phyloP scores from a whole-genome alignment of 2,329 filamentous ascomycete genomes.

The Zasmidium citrigriseum region DNA sequence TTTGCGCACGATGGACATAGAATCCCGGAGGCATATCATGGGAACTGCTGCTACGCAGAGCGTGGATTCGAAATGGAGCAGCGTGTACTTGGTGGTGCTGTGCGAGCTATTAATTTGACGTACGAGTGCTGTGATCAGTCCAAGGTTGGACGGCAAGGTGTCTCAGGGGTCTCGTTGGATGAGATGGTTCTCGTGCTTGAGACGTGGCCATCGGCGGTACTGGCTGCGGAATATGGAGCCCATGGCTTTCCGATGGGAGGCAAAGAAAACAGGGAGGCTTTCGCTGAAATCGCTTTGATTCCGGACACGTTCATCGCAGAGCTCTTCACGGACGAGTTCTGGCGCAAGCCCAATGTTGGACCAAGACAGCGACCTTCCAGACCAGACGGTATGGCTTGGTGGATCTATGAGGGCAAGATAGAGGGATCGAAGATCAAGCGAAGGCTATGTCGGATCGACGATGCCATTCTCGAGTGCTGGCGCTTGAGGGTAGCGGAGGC shows the following conservation, averaged over 20 bases:
- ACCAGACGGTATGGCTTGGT: not conserved
- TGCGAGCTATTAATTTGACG: not conserved
- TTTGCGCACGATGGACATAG: not conserved
- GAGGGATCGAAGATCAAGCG: too few species aligned
- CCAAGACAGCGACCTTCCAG: not conserved
- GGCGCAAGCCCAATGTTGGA: not conserved
- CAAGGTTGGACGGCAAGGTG: not conserved
- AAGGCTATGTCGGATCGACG: too few species aligned
- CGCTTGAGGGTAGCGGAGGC: too few species aligned
- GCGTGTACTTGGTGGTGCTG: not conserved
- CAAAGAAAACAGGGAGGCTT: not conserved
- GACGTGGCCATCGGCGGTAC: not conserved
- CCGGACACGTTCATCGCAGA: not conserved
- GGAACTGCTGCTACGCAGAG: not conserved
- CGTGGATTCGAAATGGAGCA: not conserved
- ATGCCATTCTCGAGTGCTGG: too few species aligned
- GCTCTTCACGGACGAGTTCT: not conserved
- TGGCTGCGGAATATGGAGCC: not conserved
- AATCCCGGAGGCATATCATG: not conserved
- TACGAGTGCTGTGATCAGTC: not conserved
- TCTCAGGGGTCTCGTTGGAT: too few species aligned
- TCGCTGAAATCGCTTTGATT: not conserved
- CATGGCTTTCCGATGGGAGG: not conserved
- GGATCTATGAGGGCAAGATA: too few species aligned
- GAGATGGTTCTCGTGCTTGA: not conserved